Percentiles rank a stretch among this genome's conserved stretches.
These are phyloP conservation scores for Monosporascus sp. DNA, from an alignment of 2,329 filamentous ascomycete species.

Conservation along the genomic window DNA sequence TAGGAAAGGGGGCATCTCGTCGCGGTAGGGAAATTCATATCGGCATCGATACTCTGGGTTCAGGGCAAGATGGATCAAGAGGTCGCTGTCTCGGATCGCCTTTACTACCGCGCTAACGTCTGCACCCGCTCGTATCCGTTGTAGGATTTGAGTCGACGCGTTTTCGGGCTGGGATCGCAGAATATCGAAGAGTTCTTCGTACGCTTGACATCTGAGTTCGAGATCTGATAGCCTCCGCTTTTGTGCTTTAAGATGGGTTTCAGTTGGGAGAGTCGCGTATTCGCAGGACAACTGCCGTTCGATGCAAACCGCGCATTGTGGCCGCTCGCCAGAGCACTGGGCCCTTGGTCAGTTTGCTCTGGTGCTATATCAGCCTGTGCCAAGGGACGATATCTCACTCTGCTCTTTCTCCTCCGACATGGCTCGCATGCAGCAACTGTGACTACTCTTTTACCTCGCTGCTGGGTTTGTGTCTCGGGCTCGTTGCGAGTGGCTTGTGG, in stretches of 20 bases:
- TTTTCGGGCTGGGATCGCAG: slow-evolving; percentile 15
- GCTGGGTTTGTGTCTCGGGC: slow-evolving; percentile 2
- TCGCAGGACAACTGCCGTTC: slow-evolving; percentile 19
- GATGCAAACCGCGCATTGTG: slow-evolving; percentile 18
- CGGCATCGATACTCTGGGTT: slow-evolving; percentile 15
- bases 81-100: slow-evolving; percentile 14
- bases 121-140: slow-evolving; percentile 14
- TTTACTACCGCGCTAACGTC: slow-evolving; percentile 14
- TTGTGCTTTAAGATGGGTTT: slow-evolving; percentile 18
- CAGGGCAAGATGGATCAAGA: slow-evolving; percentile 16
- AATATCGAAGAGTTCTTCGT: slow-evolving; percentile 14
- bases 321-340: slow-evolving; percentile 20
- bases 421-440: slow-evolving; percentile 15
- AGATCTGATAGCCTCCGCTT: slow-evolving; percentile 18
- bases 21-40: slow-evolving; percentile 20
- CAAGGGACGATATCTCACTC: slow-evolving; percentile 3
- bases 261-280: slow-evolving; percentile 19
- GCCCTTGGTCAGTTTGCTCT: neutral
- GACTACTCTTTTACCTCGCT: slow-evolving; percentile 10
- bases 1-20: slow-evolving; percentile 12
- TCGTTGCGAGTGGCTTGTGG: slow-evolving; percentile 10
- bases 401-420: slow-evolving; percentile 15
- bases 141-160: slow-evolving; percentile 11
- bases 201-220: slow-evolving; percentile 16
- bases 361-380: neutral